Evolutionary conservation across 2,329 filamentous ascomycete species (phyloP), one percentile per base, ranked within the genome.

Genomic region (Alternaria ethzedia): DNA sequence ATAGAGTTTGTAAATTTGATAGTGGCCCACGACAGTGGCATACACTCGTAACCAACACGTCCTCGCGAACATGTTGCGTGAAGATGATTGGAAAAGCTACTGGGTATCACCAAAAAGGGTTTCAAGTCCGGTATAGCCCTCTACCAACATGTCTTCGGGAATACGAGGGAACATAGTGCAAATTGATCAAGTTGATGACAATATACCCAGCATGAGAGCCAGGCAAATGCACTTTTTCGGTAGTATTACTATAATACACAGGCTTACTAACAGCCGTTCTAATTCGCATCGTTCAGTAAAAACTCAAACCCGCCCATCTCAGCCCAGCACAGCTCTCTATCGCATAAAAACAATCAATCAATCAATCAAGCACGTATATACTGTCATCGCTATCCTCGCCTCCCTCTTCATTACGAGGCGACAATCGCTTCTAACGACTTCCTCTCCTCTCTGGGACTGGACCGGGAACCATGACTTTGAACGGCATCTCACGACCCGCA

Each of bases 381-480:
- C 56, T 47, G 13, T 61, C 59, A 6, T 61, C 59, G 26, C 58
- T 57, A 5, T 61, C 25, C 41, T 57, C 32, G 25, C 25, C 25
- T 26, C 12, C 21, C 2, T 32, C 28, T 23, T 10, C 17, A 41
- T 43, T 41, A 51, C 21, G 28, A 17, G 41, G 41, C 13, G 30
- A 54, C 49, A 68, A 64, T 46, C 66, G 71, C 45, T 65, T 59
- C 73, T 75, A 76, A 62, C 73, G 72, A 65, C 73, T 76, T 20
- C 51, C 70, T 54, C 73, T 70, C 61, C 72, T 62, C 43, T 72
- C 74, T 20, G 72, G 70, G 26, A 74, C 59, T 17, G 70, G 70
- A 12, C 75, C 75, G 3, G 75, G 75, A 7, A 78, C 57, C 67
- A 78, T 70, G 15, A 77, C 72, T 50, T 77, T 77, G 57, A 77